These are phyloP conservation scores for Pseudopyrenochaeta lycopersici DNA, from an alignment of 2,329 filamentous ascomycete genomes.

Conservation along the genomic window DNA sequence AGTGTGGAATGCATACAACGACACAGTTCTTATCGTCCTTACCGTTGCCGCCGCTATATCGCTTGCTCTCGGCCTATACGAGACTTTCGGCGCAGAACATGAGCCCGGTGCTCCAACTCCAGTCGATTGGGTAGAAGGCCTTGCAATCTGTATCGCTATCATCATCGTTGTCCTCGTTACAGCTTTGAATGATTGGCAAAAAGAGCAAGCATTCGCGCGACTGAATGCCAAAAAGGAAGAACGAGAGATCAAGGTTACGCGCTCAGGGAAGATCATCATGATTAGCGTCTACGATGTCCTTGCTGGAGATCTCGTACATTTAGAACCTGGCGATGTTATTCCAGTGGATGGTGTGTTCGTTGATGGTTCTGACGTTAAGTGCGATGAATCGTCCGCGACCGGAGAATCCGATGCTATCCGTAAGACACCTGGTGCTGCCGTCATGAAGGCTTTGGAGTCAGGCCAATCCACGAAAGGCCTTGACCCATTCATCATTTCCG, in stretches of 20 bases:
- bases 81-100: constrained; percentile 63
- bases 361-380: constrained; percentile 70
- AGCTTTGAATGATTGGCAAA: constrained; percentile 49
- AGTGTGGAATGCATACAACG: constrained; percentile 76
- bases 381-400: constrained; percentile 77
- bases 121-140: constrained; percentile 52
- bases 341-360: constrained; percentile 76
- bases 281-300: constrained; percentile 68
- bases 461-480: constrained; percentile 60
- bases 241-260: constrained; percentile 56
- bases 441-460: constrained; percentile 64
- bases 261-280: constrained; percentile 70
- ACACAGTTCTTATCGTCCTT: constrained; percentile 76
- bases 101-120: constrained; percentile 52
- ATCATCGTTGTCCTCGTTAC: constrained; percentile 50
- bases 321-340: constrained; percentile 74
- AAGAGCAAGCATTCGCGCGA: constrained; percentile 46
- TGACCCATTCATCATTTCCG: constrained; percentile 71
- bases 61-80: constrained; percentile 74
- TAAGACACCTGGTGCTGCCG: constrained; percentile 69
- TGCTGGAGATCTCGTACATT: constrained; percentile 73
- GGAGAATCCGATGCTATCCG: constrained; percentile 76
- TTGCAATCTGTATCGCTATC: constrained; percentile 50
- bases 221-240: constrained; percentile 49
- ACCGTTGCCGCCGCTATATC: constrained; percentile 75